Conservation (phyloP, 2,329 filamentous ascomycete species). For the Penicillium sp. region DNA sequence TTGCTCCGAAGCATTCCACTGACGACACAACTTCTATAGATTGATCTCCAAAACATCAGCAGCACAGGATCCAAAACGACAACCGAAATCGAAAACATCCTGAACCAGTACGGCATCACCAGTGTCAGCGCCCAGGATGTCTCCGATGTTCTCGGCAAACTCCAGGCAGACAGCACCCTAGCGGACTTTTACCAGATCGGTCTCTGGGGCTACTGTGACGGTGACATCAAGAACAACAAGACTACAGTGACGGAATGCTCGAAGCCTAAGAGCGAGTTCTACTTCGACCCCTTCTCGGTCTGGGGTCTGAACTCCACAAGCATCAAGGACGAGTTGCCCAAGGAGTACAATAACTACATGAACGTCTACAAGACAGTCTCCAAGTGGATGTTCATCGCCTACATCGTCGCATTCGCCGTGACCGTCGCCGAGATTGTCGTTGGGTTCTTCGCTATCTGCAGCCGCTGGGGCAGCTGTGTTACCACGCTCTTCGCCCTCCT, state of each 20-base stretch:
- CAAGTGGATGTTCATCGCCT: constrained; percentile 82
- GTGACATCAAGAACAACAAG: constrained; percentile 56
- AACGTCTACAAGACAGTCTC: constrained; percentile 72
- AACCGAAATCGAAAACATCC: constrained; percentile 32
- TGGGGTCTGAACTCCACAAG: constrained; percentile 62
- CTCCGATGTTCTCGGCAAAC: constrained; percentile 37
- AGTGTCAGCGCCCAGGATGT: constrained; percentile 43
- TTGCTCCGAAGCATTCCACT: background rate
- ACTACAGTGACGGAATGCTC: constrained; percentile 65
- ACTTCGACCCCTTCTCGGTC: constrained; percentile 68
- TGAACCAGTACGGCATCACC: constrained; percentile 37
- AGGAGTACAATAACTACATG: constrained; percentile 66
- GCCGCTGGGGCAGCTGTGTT: constrained; percentile 75
- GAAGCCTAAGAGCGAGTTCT: constrained; percentile 73
- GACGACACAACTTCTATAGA: constrained; percentile 28
- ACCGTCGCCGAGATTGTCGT: constrained; percentile 73
- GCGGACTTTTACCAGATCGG: constrained; percentile 77
- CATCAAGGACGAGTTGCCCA: constrained; percentile 65
- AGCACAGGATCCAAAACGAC: constrained; percentile 43
- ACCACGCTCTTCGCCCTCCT: constrained; percentile 73
- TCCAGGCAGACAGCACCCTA: constrained; percentile 57
- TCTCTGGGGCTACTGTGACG: constrained; percentile 85
- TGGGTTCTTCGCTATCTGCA: constrained; percentile 81
- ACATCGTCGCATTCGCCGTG: constrained; percentile 70
- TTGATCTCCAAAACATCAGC: constrained; percentile 65